Evolutionary conservation across 2,329 filamentous ascomycete species (phyloP), one percentile per base, ranked within the genome.

Genomic region (Lojkania enalia): DNA sequence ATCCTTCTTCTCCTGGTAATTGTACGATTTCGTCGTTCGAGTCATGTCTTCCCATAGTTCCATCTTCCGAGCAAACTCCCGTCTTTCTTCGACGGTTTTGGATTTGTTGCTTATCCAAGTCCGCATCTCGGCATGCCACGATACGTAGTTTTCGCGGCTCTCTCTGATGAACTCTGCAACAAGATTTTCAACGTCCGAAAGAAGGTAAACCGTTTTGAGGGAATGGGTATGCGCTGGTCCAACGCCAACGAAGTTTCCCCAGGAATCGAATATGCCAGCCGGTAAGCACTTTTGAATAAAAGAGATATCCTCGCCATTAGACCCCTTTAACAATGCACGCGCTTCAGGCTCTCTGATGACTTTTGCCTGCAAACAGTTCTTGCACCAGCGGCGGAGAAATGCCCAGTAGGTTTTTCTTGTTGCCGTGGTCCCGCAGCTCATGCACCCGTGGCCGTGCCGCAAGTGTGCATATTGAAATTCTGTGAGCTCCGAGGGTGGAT

Each of bases 331-430:
- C 43, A 61, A 29, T 37, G 44, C 49, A 35, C 63, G 35, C 5
- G 61, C 63, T 9, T 69, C 66, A 18, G 58, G 56, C 44, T 68
- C 58, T 42, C 59, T 60, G 27, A 66, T 38, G 4, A 60, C 64
- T 39, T 70, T 70, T 7, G 52, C 49, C 13, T 60, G 58, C 37
- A 72, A 55, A 46, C 71, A 73, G 6, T 52, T 50, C 39, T 68
- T 67, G 52, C 71, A 74, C 69, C 69, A 72, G n/a, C 71, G 66
- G 9, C 68, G 64, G 16, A 69, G 61, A 38, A 72, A 72, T 2
- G 67, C 67, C 71, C 71, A 74, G 45, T 72, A 74, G 3, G 69
- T 70, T 51, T 72, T 73, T 49, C 71, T 61, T 5, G 69, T 68
- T 23, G 58, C 61, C 4, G 53, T 55, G 11, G 67, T 57, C 12